A percentile compares a stretch with the other conserved stretches of the same genome.
Evolutionary conservation across 371 early-diverging fungal species (phyloP).

Genomic region (Globomyces sp.): DNA sequence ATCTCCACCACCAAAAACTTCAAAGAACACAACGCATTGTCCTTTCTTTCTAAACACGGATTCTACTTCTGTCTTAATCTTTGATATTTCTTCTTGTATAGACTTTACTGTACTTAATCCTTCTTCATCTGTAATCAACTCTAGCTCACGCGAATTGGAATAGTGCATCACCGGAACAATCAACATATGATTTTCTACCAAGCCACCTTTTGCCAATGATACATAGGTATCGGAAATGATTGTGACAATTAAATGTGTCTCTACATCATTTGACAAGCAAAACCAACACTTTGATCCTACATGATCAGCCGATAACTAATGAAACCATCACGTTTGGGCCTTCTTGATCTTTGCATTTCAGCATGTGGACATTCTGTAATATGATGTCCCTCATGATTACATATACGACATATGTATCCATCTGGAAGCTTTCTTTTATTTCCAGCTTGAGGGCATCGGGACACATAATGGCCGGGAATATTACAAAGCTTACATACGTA

Average conservation of each 20-base stretch:
- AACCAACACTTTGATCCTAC: slow-evolving; percentile 71
- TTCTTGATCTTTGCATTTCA: neutral
- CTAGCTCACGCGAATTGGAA: slow-evolving; percentile 19
- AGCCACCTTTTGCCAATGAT: slow-evolving; percentile 74
- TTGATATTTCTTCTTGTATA: slow-evolving; percentile 56
- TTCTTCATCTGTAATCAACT: slow-evolving; percentile 18
- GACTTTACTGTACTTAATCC: neutral
- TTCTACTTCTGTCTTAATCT: slow-evolving; percentile 55
- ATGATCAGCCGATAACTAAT: neutral
- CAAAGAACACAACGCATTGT: slow-evolving; percentile 65
- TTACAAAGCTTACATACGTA: slow-evolving; percentile 64
- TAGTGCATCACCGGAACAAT: slow-evolving; percentile 75
- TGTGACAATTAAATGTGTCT: slow-evolving; percentile 75
- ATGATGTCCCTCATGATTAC: slow-evolving; percentile 12
- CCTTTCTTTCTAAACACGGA: slow-evolving; percentile 49
- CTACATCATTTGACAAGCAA: slow-evolving; percentile 74
- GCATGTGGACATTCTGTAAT: neutral
- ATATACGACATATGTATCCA: slow-evolving; percentile 6
- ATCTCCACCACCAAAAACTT: slow-evolving; percentile 54
- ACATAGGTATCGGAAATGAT: slow-evolving; percentile 71
- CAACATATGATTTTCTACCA: slow-evolving; percentile 66
- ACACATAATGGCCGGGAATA: slow-evolving; percentile 61
- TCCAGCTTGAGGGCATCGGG: slow-evolving; percentile 55
- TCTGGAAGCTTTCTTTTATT: slow-evolving; percentile 16
- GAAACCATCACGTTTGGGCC: neutral